Evolutionary conservation across 345 rosid genomes (phyloP), one percentile per base, ranked within the genome.

Genomic region (Hibiscus mutabilis): DNA sequence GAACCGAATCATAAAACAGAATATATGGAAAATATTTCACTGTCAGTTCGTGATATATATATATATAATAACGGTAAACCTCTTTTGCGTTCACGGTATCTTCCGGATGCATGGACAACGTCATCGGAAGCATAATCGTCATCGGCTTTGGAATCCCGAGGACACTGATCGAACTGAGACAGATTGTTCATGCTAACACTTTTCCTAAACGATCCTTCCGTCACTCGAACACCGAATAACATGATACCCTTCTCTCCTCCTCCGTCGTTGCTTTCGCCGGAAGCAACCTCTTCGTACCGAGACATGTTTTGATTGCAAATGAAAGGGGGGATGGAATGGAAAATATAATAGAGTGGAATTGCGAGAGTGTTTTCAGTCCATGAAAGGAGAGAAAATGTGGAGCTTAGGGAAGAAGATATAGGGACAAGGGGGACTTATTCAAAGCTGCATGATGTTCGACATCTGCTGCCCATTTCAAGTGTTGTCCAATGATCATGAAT

Each of bases 41-140:
- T n/a, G n/a, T n/a, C n/a, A n/a, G n/a, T n/a, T n/a, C 56, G n/a
- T n/a, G 10, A 51, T n/a, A n/a, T n/a, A n/a, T n/a, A n/a, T 1
- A 16, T 10, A 3, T 55, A 19, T 4, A 55, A 55, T 19, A 14
- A 22, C n/a, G 24, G 1, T 1, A 37, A 29, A 89, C 96, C 96
- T 84, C 96, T 83, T 69, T 88, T 90, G 51, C 92, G 91, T 60
- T 88, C 92, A 70, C 92, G 88, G 73, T 76, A 81, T 42, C 86
- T 70, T 7, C 68, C 96, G 51, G 88, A 82, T 47, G 88, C 85
- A 77, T 90, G 96, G 52, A 86, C 81, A 69, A 89, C 89, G 66
- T 88, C 92, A 69, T 88, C 96, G 1, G 96, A 90, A 68, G 81
- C 96, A 49, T 90, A 90, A 5, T 89, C 92, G 19, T 81, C 83